Conservation (phyloP, 2,329 filamentous ascomycete species). For the Pyrenophora seminiperda region DNA sequence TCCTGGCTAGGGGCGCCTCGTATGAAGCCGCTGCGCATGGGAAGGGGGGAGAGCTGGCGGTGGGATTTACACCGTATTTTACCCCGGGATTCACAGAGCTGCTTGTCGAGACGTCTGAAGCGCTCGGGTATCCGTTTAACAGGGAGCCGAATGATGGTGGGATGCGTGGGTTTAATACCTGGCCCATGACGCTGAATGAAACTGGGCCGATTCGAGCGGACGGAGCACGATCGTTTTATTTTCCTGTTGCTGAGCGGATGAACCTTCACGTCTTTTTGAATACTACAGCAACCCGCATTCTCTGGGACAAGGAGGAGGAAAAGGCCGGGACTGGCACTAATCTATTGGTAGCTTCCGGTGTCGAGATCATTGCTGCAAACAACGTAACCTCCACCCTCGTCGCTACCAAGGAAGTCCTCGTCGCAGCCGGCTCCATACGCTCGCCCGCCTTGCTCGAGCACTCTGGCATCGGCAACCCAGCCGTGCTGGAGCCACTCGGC, state of each 20-base stretch:
- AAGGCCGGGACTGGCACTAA: not conserved
- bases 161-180: slow-evolving; percentile 53
- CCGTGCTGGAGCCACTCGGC: slow-evolving; percentile 29
- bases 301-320: slow-evolving; percentile 38
- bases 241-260: slow-evolving; percentile 45
- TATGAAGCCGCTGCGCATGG: slow-evolving; percentile 33
- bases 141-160: slow-evolving; percentile 51
- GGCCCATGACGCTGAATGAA: slow-evolving; percentile 51
- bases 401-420: slow-evolving; percentile 40
- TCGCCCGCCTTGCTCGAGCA: slow-evolving; percentile 44
- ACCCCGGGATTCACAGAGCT: slow-evolving; percentile 31
- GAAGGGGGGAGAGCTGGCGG: slow-evolving; percentile 29
- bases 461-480: slow-evolving; percentile 46
- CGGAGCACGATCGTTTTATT: slow-evolving; percentile 57
- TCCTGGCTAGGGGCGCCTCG: slow-evolving; percentile 29
- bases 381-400: slow-evolving; percentile 24
- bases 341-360: slow-evolving; percentile 25
- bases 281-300: slow-evolving; percentile 49
- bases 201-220: slow-evolving; percentile 51
- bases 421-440: slow-evolving; percentile 44
- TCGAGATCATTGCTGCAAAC: slow-evolving; percentile 29
- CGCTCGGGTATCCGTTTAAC: slow-evolving; percentile 48
- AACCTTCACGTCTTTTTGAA: slow-evolving; percentile 54
- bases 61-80: slow-evolving; percentile 38
- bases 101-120: slow-evolving; percentile 47